phyloP scores from a whole-genome alignment of 2,329 filamentous ascomycete species.

The Cladosporium sp. region DNA sequence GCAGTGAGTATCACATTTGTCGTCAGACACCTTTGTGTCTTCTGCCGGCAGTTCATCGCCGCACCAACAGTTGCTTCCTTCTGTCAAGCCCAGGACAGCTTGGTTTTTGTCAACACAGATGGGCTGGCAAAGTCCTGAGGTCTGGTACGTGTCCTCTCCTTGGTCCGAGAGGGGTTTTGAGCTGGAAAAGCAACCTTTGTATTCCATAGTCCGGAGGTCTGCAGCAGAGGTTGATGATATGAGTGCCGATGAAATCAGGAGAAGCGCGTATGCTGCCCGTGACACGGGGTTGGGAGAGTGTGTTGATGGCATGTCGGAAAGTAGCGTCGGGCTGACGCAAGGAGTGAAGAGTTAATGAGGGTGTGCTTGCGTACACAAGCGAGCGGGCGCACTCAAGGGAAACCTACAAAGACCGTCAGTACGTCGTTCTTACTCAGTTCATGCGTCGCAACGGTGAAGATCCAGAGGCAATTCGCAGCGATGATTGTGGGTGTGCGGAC shows the following conservation, averaged over 20 bases:
- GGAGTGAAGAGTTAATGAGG: constrained; percentile 10
- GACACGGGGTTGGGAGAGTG: constrained; percentile 14
- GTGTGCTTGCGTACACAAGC: neutral
- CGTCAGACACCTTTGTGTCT: constrained; percentile 50
- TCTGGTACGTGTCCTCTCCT: constrained; percentile 49
- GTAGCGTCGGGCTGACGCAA: constrained; percentile 17
- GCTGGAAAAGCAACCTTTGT: constrained; percentile 50
- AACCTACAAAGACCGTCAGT: constrained; percentile 6
- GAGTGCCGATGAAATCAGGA: constrained; percentile 13
- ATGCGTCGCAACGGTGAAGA: neutral
- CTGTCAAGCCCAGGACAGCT: constrained; percentile 59
- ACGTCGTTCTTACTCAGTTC: neutral
- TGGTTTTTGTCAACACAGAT: constrained; percentile 45
- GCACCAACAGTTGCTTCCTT: constrained; percentile 65
- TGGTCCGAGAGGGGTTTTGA: constrained; percentile 44
- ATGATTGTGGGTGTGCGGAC: constrained; percentile 1
- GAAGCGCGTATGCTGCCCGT: constrained; percentile 13
- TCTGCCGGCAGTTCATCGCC: constrained; percentile 62
- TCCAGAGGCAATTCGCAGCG: neutral
- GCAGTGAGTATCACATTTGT: constrained; percentile 62
- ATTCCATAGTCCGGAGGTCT: constrained; percentile 16
- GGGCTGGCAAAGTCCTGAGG: constrained; percentile 50
- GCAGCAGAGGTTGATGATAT: constrained; percentile 9
- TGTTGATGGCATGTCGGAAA: constrained; percentile 21
- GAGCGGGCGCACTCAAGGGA: constrained; percentile 1